Conservation (phyloP, 371 early-diverging fungal species). For the Chytridiales sp. region DNA sequence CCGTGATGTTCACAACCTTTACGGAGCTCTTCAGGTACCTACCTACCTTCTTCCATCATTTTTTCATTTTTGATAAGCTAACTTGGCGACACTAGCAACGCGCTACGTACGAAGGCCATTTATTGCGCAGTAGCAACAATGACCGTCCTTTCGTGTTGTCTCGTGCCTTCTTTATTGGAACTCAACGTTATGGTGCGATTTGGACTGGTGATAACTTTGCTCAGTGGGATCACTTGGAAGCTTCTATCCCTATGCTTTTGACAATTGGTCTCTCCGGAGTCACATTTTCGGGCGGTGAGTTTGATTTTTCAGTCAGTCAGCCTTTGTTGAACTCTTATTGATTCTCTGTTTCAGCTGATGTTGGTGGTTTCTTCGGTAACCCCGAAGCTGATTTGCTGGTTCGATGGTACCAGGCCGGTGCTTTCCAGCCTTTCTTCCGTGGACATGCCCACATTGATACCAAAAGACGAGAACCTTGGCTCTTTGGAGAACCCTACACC, state of each 20-base stretch:
- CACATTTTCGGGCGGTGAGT: conserved; percentile 68
- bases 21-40: conserved; percentile 60
- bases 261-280: conserved; percentile 72
- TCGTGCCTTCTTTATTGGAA: conserved; percentile 88
- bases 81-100: conserved; percentile 49
- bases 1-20: conserved; percentile 87
- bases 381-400: conserved; percentile 74
- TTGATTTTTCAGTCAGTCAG: neutral
- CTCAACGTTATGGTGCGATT: conserved; percentile 81
- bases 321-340: neutral
- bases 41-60: neutral
- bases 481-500: conserved; percentile 80
- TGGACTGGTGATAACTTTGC: conserved; percentile 94
- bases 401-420: conserved; percentile 91
- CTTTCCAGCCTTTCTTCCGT: conserved; percentile 90
- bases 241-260: conserved; percentile 79
- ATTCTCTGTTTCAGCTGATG: conserved; percentile 63
- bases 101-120: conserved; percentile 53
- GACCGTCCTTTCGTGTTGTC: conserved; percentile 84
- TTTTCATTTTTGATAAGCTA: conserved; percentile 23
- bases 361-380: conserved; percentile 91
- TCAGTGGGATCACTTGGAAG: conserved; percentile 75
- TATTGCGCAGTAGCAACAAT: conserved; percentile 41
- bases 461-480: conserved; percentile 95
- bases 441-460: conserved; percentile 93